Base-by-base conservation (phyloP, 2,329 filamentous ascomycete genomes). In the Fusarium solani-melongenae region DNA sequence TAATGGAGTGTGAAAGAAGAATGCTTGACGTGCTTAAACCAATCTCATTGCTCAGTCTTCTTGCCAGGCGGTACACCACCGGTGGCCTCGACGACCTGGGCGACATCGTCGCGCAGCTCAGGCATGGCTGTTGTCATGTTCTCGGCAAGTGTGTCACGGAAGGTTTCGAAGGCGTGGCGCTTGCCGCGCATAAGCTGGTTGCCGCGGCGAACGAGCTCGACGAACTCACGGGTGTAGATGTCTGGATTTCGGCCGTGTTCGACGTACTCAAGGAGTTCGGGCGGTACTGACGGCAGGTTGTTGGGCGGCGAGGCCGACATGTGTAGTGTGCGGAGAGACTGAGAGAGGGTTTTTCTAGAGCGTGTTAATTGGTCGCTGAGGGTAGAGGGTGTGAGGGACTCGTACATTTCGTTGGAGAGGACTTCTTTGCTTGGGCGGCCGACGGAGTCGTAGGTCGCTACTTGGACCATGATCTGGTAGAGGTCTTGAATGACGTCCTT, bases 181-280 rank as follows among this genome's bases (percentile, higher is more conserved):
- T 92, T 93, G 64, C 91, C 91, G 76, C 88, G 86, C 84, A 92
- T 87, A 70, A 91, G 83, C 85, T 93, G 91, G 83, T 93, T 93
- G 44, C 88, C 86, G 55, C 90, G 85, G 63, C 91, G 84, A 27
- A 91, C 90, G 61, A 91, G 85, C 87, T 93, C 91, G 77, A 93
- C 91, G 77, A 93, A 93, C 84, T 93, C 91, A 77, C 91, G 87
- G 63, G 91, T 93, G 85, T 93, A 93, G 76, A 93, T 93, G 82
- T 93, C 91, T 3, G 91, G 91, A 84, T 93, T 93, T 59, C 91
- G 90, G 51, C 91, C 91, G 79, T 90, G 89, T 81, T 93, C 91
- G 76, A 93, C 91, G 83, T 93, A 93, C 78, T 90, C 85, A 69
- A 92, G 86, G 14, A 93, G 86, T 77, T 92, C 90, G 60, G 87